Percentiles rank a stretch among this genome's conserved stretches.
phyloP scores from a whole-genome alignment of 805 yeast genomes.

The Candida alai region DNA sequence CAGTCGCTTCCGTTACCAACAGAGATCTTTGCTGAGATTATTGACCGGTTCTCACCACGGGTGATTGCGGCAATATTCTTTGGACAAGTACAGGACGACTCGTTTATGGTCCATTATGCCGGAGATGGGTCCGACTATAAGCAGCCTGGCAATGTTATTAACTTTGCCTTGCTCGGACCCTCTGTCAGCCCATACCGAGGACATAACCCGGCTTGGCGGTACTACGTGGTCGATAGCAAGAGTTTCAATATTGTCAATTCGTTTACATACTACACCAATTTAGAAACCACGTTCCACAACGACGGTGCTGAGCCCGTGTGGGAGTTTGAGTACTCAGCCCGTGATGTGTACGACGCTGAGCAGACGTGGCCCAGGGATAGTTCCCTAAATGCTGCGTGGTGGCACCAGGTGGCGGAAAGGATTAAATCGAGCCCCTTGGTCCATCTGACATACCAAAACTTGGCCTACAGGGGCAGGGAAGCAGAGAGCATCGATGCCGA shows the following conservation, averaged over 20 bases:
- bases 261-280: conserved; percentile 53
- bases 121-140: conserved; percentile 33
- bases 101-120: conserved; percentile 56
- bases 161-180: conserved; percentile 62
- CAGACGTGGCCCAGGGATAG: conserved; percentile 53
- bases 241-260: conserved; percentile 61
- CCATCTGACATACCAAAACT: conserved; percentile 6
- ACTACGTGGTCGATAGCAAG: conserved; percentile 60
- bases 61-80: conserved; percentile 67
- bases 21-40: conserved; percentile 49
- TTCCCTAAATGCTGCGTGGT: conserved; percentile 65
- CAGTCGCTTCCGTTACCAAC: conserved; percentile 64
- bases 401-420: conserved; percentile 40
- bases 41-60: conserved; percentile 64
- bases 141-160: conserved; percentile 41
- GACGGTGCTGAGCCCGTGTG: conserved; percentile 58
- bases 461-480: conserved; percentile 41
- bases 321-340: conserved; percentile 61
- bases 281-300: conserved; percentile 53
- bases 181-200: conserved; percentile 60
- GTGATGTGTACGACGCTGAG: conserved; percentile 51
- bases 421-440: conserved; percentile 26
- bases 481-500: conserved; percentile 26
- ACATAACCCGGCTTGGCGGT: conserved; percentile 70
- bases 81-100: conserved; percentile 71